Percentiles rank a stretch among this genome's conserved stretches.
Conservation (phyloP, 2,329 filamentous ascomycete species). For the Macrophomina pseudophaseolina region DNA sequence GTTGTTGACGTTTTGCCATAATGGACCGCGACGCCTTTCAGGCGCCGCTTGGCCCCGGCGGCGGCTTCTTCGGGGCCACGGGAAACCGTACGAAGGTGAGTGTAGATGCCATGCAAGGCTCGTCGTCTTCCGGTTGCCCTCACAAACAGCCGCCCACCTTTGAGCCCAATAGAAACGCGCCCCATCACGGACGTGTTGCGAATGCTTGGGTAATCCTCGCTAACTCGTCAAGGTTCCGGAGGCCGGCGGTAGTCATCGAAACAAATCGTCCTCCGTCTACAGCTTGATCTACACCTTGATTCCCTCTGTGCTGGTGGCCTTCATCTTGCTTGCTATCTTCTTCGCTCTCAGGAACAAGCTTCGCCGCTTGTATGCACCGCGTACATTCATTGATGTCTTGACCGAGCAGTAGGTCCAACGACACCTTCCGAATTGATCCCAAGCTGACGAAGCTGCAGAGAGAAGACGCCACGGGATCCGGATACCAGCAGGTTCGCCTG, state of each 20-base stretch:
- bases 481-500: slow-evolving; percentile 35
- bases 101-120: neutral
- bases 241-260: slow-evolving; percentile 24
- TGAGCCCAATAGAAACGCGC: neutral
- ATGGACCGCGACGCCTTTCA: slow-evolving; percentile 11
- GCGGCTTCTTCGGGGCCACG: neutral
- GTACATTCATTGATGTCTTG: slow-evolving; percentile 34
- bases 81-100: slow-evolving; percentile 4
- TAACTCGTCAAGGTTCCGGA: slow-evolving; percentile 19
- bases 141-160: neutral
- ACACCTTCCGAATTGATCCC: neutral
- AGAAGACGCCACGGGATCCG: slow-evolving; percentile 22
- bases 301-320: slow-evolving; percentile 57
- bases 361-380: slow-evolving; percentile 61
- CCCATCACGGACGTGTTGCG: neutral
- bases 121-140: neutral
- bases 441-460: neutral
- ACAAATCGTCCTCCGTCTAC: slow-evolving; percentile 46
- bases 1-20: slow-evolving; percentile 12
- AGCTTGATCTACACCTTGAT: slow-evolving; percentile 57
- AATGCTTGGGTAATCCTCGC: neutral
- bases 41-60: slow-evolving; percentile 3
- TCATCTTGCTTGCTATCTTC: slow-evolving; percentile 59
- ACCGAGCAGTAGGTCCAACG: slow-evolving; percentile 16
- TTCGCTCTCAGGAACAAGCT: slow-evolving; percentile 55